Evolutionary conservation across 2,329 filamentous ascomycete species (phyloP).

Genomic region (Neofusicoccum laricinum): DNA sequence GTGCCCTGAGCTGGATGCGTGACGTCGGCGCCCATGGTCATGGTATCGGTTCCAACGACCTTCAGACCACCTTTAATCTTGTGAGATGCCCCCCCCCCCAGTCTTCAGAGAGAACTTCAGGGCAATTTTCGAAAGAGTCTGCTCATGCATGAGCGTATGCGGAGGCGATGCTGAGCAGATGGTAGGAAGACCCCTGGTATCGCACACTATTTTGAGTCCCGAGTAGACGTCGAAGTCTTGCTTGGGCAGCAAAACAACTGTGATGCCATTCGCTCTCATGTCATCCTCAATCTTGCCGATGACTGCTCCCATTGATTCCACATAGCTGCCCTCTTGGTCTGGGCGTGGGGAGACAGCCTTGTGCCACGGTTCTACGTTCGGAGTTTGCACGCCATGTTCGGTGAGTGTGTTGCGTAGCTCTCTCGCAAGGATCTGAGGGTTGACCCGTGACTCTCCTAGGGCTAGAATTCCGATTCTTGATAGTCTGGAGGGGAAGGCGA

Average conservation of each 20-base stretch:
- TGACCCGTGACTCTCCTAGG: background rate
- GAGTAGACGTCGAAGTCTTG: background rate
- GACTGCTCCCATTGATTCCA: background rate
- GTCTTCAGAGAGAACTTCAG: constrained; percentile 8
- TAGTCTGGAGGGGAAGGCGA: background rate
- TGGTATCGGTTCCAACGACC: constrained; percentile 23
- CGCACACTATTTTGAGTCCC: constrained; percentile 3
- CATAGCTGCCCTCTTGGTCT: background rate
- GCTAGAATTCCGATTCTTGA: background rate
- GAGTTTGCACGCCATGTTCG: background rate
- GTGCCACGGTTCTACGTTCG: background rate
- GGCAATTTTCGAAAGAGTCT: constrained; percentile 5
- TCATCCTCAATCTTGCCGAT: background rate
- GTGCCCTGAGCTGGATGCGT: constrained; percentile 36
- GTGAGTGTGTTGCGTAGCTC: background rate
- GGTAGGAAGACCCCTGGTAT: constrained; percentile 17
- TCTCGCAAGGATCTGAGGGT: background rate
- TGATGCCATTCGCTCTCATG: background rate
- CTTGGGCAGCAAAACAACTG: background rate
- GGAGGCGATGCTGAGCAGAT: background rate
- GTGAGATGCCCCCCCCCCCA: background rate
- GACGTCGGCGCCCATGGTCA: constrained; percentile 44
- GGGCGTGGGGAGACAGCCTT: background rate
- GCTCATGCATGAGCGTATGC: background rate
- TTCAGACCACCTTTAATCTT: background rate